These are phyloP conservation scores for Calamus simplicifolius DNA, from an alignment of 176 grass and related monocot genomes.

Conservation along the genomic window DNA sequence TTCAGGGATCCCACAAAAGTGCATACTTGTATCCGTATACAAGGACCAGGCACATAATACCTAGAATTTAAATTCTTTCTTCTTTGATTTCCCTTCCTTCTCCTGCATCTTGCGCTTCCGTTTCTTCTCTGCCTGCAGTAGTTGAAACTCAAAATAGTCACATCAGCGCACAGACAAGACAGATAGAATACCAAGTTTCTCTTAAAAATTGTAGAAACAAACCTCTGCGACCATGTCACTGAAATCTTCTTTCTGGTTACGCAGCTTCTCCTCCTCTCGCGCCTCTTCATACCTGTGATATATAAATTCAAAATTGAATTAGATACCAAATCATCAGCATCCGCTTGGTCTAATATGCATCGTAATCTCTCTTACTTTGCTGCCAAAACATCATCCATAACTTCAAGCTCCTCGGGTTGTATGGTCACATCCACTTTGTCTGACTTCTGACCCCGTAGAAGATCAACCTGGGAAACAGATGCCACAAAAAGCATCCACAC, in stretches of 20 bases:
- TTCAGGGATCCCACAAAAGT: too few relatives aligned
- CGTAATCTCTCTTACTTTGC: slow-evolving; percentile 59
- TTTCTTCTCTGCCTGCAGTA: slow-evolving; percentile 71
- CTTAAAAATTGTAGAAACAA: background rate
- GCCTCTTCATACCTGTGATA: slow-evolving; percentile 74
- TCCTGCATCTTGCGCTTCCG: slow-evolving; percentile 77
- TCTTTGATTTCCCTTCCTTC: slow-evolving; percentile 85
- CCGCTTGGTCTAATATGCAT: background rate
- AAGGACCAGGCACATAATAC: too few relatives aligned
- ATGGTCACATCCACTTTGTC: slow-evolving; percentile 99
- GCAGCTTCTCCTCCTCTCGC: slow-evolving; percentile 74
- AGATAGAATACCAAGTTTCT: background rate
- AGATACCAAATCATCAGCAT: background rate
- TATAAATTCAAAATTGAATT: background rate
- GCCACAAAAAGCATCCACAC: background rate
- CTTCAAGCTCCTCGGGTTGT: slow-evolving; percentile 90
- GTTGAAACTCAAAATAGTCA: background rate
- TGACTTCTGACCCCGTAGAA: slow-evolving; percentile 83
- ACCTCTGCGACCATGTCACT: slow-evolving; percentile 99
- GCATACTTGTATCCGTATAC: too few relatives aligned
- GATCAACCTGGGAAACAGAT: slow-evolving; percentile 55
- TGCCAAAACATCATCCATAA: slow-evolving; percentile 95
- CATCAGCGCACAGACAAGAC: background rate
- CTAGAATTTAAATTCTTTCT: slow-evolving; percentile 99
- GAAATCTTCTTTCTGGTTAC: slow-evolving; percentile 96